These are phyloP conservation scores for Letharia lupina DNA, from an alignment of 495 filamentous ascomycete species.

Conservation along the genomic window DNA sequence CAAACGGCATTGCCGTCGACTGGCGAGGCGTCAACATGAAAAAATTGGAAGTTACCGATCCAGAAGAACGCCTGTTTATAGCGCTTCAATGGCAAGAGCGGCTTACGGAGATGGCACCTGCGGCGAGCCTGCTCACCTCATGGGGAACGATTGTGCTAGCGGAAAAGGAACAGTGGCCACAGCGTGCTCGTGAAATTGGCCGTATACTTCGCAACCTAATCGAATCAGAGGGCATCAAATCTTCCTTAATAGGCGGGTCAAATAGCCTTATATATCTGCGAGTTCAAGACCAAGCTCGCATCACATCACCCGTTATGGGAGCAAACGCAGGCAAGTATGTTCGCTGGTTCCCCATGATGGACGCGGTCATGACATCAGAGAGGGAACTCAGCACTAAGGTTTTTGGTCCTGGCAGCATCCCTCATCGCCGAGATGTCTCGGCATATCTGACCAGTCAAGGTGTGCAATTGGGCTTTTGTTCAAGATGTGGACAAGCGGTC, in stretches of 20 bases:
- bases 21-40: conserved; percentile 23
- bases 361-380: conserved; percentile 16
- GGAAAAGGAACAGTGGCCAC: conserved; percentile 10
- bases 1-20: conserved; percentile 25
- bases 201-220: conserved; percentile 7
- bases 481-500: conserved; percentile 13
- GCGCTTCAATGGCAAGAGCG: conserved; percentile 25
- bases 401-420: conserved; percentile 13
- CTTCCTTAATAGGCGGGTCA: background rate
- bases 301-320: conserved; percentile 8
- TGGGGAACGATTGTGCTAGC: conserved; percentile 18
- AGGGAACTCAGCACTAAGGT: conserved; percentile 12
- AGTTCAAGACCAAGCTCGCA: background rate
- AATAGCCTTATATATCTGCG: conserved; percentile 11
- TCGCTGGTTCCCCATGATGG: conserved; percentile 13
- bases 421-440: conserved; percentile 12
- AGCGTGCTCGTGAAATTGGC: conserved; percentile 9
- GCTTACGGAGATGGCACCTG: conserved; percentile 15
- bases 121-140: conserved; percentile 13
- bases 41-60: conserved; percentile 14
- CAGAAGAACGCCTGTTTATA: conserved; percentile 16
- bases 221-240: background rate
- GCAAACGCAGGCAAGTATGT: conserved; percentile 10
- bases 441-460: conserved; percentile 4
- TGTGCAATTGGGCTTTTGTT: conserved; percentile 9